Base-by-base conservation (phyloP, 2,329 filamentous ascomycete species). In the Cladosporium sp. region DNA sequence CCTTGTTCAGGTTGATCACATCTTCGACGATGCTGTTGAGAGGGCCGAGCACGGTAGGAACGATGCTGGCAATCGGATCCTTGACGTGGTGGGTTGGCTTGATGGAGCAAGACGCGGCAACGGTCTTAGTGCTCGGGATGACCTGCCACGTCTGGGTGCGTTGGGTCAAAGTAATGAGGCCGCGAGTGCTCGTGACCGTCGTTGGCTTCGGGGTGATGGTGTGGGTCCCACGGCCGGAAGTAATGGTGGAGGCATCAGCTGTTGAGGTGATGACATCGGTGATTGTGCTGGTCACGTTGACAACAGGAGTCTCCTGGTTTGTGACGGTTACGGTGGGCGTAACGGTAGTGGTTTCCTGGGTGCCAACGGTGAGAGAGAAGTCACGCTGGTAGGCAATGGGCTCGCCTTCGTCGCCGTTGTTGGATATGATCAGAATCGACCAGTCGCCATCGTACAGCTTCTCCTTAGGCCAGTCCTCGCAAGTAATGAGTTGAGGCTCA, bases 361-460 rank as follows among this genome's bases (percentile, higher is more conserved):
- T 60, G 8, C 66, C 70, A 39, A 71, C 70, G 17, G 56, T 61
- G 3, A 73, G 59, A 9, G 37, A 65, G 57, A 62, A 68, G 61
- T 73, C 70, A 60, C 73, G 65, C 56, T 75, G 62, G 64, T 69
- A 74, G 15, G 69, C 72, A 43, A 75, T 73, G 1, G 73, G 71
- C 18, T 68, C 64, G 15, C 68, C 71, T 7, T 40, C 29, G 37
- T 68, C 61, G 32, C 65, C 72, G 55, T 75, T 72, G 30, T 74
- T 74, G 29, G 71, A 57, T 5, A 76, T 62, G 49, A 72, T 61
- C 12, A 75, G 54, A 8, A 76, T 61, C 3, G 71, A 68, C 69
- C 70, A 75, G 29, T 70, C 67, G 6, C 73, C 73, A 38, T 68
- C 67, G n/a, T 56, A 61, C 61, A 76, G 70, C 47, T 73, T 61